Conservation (phyloP, 345 rosid species). For the Syzygium aromaticum region DNA sequence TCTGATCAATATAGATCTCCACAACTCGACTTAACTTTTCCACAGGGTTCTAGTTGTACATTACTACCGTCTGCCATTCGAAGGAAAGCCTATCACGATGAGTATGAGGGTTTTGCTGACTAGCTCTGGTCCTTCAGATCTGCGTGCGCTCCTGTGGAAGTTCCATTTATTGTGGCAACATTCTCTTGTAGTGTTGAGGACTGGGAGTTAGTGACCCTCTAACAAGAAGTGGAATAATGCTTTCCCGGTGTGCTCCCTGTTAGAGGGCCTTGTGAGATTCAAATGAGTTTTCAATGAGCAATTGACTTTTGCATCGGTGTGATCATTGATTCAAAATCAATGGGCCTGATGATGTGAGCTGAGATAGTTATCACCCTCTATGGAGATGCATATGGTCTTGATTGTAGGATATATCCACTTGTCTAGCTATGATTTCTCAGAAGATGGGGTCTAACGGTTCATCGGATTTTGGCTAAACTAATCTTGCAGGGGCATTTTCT, state of each 20-base stretch:
- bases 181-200: not conserved
- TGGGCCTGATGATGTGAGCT: not conserved
- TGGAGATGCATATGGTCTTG: not conserved
- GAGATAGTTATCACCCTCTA: not conserved
- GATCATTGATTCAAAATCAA: not conserved
- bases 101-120: not conserved
- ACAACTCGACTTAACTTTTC: not conserved
- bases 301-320: not conserved
- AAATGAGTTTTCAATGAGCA: not conserved
- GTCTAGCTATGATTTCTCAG: not conserved
- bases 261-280: not conserved
- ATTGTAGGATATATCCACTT: not conserved
- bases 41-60: not conserved
- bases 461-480: not conserved
- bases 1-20: not conserved
- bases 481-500: not conserved
- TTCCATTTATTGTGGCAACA: not conserved
- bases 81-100: not conserved
- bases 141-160: not conserved
- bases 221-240: not conserved
- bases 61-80: not conserved
- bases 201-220: not conserved
- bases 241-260: accelerated
- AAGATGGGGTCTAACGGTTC: not conserved
- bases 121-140: not conserved